Conservation (phyloP, 306 rosid genomes). For the Prunus mira region DNA sequence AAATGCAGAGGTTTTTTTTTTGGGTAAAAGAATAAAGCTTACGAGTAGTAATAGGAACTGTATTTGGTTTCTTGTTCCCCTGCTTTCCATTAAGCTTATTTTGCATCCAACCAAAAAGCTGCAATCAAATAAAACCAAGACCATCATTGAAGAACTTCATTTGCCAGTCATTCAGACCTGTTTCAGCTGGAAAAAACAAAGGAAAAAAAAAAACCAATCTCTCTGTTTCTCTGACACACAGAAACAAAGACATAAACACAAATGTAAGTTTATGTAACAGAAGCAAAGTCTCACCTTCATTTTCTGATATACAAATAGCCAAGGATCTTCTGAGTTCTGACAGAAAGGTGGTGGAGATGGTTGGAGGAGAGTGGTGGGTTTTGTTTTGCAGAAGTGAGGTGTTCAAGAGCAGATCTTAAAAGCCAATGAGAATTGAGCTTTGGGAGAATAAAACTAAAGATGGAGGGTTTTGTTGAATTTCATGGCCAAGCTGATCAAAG, state of each 20-base stretch:
- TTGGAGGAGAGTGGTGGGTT: slow-evolving; percentile 15
- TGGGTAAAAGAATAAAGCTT: slow-evolving; percentile 25
- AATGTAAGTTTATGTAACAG: neutral
- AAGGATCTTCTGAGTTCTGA: neutral
- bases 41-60: slow-evolving; percentile 41
- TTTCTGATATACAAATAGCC: slow-evolving; percentile 14
- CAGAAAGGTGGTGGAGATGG: slow-evolving; percentile 6
- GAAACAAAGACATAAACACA: neutral
- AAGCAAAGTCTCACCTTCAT: slow-evolving; percentile 60
- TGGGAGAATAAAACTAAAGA: slow-evolving; percentile 45
- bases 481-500: slow-evolving; percentile 44
- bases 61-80: slow-evolving; percentile 50
- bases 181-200: neutral
- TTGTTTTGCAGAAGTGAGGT: slow-evolving; percentile 23
- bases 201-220: neutral
- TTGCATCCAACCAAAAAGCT: slow-evolving; percentile 96
- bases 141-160: neutral
- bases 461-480: slow-evolving; percentile 50
- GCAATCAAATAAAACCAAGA: slow-evolving; percentile 23
- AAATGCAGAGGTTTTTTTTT: neutral
- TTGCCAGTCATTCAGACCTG: neutral
- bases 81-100: slow-evolving; percentile 70
- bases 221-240: neutral
- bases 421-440: slow-evolving; percentile 42
- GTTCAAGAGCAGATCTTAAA: slow-evolving; percentile 50